Evolutionary conservation across 2,329 filamentous ascomycete species (phyloP), one percentile per base, ranked within the genome.

Genomic region (Blastomyces percursus): DNA sequence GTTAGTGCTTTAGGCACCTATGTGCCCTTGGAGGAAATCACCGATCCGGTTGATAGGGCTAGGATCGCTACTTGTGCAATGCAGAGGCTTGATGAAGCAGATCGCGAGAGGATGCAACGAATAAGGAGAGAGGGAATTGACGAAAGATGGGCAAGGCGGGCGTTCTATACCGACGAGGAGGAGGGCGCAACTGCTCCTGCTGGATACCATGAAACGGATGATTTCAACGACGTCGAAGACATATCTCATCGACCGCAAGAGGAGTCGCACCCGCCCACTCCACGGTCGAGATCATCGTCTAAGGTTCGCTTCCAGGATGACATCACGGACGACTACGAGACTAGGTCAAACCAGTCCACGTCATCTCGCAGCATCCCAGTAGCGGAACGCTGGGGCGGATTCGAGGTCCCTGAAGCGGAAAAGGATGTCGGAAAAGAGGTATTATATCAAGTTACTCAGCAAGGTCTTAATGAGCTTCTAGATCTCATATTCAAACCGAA

Each of bases 381-480:
- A 42, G 79, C 79, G 14, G 87, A 92, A 72, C 82, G 87, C 63
- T 91, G 87, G 86, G 87, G 87, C 58, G 87, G 87, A 21, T 87
- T 90, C 73, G 88, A 91, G 60, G 86, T 95, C 19, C 88, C 89
- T 0, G 85, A 89, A 67, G 86, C 88, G 0, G 91, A 96, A 73
- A 83, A 83, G 64, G 91, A 96, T 72, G 86, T 90, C 6, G 91
- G 90, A 46, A 90, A 88, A 68, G 91, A 97, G 71, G 88, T 96
- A 3, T 78, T 97, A 0, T 96, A 96, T 70, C 90, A 96, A 72
- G 86, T 95, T 40, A 91, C 90, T 0, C 91, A 96, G 73, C 89
- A 96, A 74, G 89, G 91, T 0, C 90, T 96, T 77, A 96, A 97
- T 70, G 91, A 97, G 75, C 79, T 97, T 1, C 83, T 99, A 0